Percentiles rank a stretch among this genome's conserved stretches.
phyloP scores from a whole-genome alignment of 1,284 basidiomycete genomes.

The Ceratobasidium sp. region DNA sequence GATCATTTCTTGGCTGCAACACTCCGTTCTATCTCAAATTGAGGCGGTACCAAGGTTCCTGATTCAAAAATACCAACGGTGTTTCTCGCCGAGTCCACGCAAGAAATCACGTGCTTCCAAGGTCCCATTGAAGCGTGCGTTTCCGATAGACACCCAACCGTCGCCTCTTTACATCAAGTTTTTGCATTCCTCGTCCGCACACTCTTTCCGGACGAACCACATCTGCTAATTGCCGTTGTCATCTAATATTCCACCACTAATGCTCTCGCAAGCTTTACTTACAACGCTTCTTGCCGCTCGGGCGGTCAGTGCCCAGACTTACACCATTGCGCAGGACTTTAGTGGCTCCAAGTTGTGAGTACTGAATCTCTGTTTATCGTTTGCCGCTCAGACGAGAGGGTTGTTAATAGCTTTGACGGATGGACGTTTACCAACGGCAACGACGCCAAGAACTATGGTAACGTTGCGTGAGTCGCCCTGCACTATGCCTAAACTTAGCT shows the following conservation, averaged over 20 bases:
- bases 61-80: no score
- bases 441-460: constrained; percentile 41
- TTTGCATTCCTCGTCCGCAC: background rate
- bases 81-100: constrained; percentile 5
- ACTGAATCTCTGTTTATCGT: background rate
- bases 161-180: no score
- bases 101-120: constrained; percentile 15
- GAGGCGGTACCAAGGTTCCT: no score
- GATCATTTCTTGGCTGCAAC: no score
- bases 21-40: no score
- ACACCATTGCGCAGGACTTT: constrained; percentile 26
- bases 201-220: constrained; percentile 6
- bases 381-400: background rate
- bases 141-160: no score
- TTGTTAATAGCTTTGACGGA: constrained; percentile 31
- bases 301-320: constrained; percentile 14
- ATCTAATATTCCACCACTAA: background rate
- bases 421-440: constrained; percentile 42
- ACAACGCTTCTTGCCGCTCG: background rate
- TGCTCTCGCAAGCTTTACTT: constrained; percentile 15
- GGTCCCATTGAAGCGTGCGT: no score
- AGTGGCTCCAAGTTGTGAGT: constrained; percentile 29
- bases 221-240: background rate
- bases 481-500: background rate
- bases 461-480: constrained; percentile 37